Conservation (phyloP, 192 early-diverging fungal genomes). For the Lobosporangium transversale region DNA sequence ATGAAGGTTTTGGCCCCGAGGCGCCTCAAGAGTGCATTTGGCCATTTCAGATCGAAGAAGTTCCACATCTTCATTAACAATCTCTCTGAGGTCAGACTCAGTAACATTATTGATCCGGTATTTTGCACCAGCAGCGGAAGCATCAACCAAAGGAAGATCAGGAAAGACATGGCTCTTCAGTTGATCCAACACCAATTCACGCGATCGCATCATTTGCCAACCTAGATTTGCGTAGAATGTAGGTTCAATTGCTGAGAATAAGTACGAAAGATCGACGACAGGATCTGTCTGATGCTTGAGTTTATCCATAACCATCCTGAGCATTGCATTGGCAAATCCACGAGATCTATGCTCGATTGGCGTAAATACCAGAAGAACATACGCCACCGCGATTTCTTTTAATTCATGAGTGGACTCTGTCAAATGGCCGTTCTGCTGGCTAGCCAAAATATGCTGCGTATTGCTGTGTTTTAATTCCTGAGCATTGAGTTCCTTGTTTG, state of each 20-base stretch:
- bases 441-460: too few species aligned
- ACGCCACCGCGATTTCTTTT: constrained; percentile 3
- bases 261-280: background rate
- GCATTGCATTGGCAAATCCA: constrained; percentile 15
- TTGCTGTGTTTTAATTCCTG: too few species aligned
- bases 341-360: constrained; percentile 7
- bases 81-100: background rate
- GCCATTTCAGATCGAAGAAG: constrained; percentile 1
- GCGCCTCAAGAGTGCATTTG: background rate
- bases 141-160: background rate
- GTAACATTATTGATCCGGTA: constrained; percentile 7
- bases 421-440: background rate
- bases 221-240: constrained; percentile 8
- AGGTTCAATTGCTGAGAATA: constrained; percentile 11
- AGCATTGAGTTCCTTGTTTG: too few species aligned
- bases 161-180: constrained; percentile 4
- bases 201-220: constrained; percentile 4
- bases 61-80: constrained; percentile 12
- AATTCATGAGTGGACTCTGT: background rate
- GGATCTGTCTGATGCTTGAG: constrained; percentile 1
- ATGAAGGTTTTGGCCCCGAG: background rate
- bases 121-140: too few species aligned
- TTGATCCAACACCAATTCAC: background rate
- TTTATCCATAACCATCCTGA: constrained; percentile 7
- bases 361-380: constrained; percentile 15